These are phyloP conservation scores for Nectriaceae sp. DNA, from an alignment of 2,329 filamentous ascomycete genomes.

Conservation along the genomic window DNA sequence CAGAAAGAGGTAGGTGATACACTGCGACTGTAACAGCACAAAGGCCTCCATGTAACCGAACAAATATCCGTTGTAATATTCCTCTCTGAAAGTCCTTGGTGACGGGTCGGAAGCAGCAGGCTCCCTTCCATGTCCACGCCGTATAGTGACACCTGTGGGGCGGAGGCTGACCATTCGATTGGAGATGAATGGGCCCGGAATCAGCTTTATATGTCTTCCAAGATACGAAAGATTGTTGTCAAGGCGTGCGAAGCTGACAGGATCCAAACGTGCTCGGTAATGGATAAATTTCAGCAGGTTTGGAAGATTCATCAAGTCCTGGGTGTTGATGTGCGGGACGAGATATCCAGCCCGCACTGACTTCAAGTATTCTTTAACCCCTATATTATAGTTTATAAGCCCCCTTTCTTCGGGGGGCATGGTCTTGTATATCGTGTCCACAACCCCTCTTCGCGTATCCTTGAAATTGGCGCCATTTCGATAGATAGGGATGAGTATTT, in stretches of 20 bases:
- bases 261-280: conserved; percentile 15
- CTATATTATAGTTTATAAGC: conserved; percentile 8
- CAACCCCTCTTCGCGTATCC: background rate
- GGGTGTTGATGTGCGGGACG: conserved; percentile 23
- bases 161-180: background rate
- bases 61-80: background rate
- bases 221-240: conserved; percentile 21
- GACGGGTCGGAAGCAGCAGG: background rate
- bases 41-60: conserved; percentile 18
- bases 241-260: conserved; percentile 6
- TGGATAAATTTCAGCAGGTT: conserved; percentile 25
- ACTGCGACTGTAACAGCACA: conserved; percentile 18
- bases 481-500: conserved; percentile 11
- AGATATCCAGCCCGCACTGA: conserved; percentile 20
- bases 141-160: background rate
- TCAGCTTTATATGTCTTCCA: conserved; percentile 14
- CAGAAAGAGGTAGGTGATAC: conserved; percentile 18
- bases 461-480: conserved; percentile 22
- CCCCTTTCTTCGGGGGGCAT: background rate
- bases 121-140: background rate
- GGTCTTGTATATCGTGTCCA: background rate
- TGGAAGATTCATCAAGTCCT: conserved; percentile 15
- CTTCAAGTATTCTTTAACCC: conserved; percentile 9
- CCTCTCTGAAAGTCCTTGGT: background rate
- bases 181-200: conserved; percentile 15